These are phyloP conservation scores for Pleurozium schreberi DNA, from an alignment of 225 moss, liverwort and hornwort genomes.

Conservation along the genomic window DNA sequence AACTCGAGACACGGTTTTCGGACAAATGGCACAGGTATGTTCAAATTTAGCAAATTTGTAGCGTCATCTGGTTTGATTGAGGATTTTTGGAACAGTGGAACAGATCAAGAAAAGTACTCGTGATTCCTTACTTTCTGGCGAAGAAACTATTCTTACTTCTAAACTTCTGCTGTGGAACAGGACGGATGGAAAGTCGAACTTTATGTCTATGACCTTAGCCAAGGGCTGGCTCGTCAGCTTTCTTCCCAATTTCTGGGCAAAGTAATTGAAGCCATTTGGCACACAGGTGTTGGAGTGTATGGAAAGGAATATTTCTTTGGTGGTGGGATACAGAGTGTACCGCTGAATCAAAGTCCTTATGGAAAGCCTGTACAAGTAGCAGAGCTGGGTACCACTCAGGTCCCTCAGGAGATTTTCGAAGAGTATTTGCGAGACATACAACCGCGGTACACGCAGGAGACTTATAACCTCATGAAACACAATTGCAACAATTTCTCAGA, in stretches of 20 bases:
- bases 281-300: constrained; percentile 86
- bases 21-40: constrained; percentile 17
- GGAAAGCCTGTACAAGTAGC: constrained; percentile 66
- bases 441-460: constrained; percentile 75
- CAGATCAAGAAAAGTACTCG: background rate
- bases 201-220: constrained; percentile 82
- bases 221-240: constrained; percentile 81
- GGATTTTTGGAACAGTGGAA: background rate
- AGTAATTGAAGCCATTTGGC: constrained; percentile 89
- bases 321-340: constrained; percentile 79
- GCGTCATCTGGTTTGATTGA: background rate
- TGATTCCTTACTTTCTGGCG: background rate
- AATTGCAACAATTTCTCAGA: constrained; percentile 98
- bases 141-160: background rate
- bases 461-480: constrained; percentile 75
- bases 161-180: constrained; percentile 9
- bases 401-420: constrained; percentile 80
- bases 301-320: constrained; percentile 89
- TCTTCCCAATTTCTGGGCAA: constrained; percentile 85
- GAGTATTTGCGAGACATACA: constrained; percentile 75
- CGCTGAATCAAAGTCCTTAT: constrained; percentile 70
- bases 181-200: constrained; percentile 79
- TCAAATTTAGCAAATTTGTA: background rate
- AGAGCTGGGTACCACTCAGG: constrained; percentile 69
- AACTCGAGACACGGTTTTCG: background rate